Evolutionary conservation across 116 monocot genomes (phyloP).

Genomic region (Trichopus zeylanicus): DNA sequence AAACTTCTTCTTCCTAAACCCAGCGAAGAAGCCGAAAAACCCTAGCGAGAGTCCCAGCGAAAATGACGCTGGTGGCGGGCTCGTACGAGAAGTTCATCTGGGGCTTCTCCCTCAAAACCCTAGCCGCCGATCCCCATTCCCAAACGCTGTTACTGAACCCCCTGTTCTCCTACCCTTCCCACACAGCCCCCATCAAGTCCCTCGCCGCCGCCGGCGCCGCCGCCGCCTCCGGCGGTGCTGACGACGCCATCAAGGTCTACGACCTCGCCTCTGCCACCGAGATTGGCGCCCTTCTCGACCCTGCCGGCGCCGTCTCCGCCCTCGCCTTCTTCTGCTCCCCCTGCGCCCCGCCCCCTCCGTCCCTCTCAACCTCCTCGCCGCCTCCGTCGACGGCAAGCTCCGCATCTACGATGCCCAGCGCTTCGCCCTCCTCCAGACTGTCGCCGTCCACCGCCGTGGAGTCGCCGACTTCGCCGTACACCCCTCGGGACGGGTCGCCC

Average conservation of each 20-base stretch:
- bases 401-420: conserved; percentile 82
- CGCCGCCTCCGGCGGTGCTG: conserved; percentile 79
- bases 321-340: conserved; percentile 57
- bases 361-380: conserved; percentile 77
- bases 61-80: conserved; percentile 76
- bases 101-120: conserved; percentile 80
- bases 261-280: conserved; percentile 62
- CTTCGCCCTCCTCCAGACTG: conserved; percentile 61
- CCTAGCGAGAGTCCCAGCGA: too few species aligned
- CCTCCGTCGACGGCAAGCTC: conserved; percentile 55
- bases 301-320: conserved; percentile 42
- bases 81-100: conserved; percentile 95
- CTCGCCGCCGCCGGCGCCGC: conserved; percentile 54
- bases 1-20: too few species aligned
- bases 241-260: conserved; percentile 85
- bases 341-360: conserved; percentile 30
- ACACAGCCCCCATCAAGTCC: conserved; percentile 66
- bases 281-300: conserved; percentile 57
- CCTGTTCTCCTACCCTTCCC: conserved; percentile 87
- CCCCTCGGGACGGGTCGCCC: conserved; percentile 52
- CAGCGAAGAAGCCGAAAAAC: too few species aligned
- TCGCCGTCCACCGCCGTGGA: conserved; percentile 30
- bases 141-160: conserved; percentile 31
- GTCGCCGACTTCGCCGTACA: conserved; percentile 53
- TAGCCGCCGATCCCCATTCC: conserved; percentile 8